Conservation (phyloP, 805 yeast genomes). For the Candida cerambycidarum region DNA sequence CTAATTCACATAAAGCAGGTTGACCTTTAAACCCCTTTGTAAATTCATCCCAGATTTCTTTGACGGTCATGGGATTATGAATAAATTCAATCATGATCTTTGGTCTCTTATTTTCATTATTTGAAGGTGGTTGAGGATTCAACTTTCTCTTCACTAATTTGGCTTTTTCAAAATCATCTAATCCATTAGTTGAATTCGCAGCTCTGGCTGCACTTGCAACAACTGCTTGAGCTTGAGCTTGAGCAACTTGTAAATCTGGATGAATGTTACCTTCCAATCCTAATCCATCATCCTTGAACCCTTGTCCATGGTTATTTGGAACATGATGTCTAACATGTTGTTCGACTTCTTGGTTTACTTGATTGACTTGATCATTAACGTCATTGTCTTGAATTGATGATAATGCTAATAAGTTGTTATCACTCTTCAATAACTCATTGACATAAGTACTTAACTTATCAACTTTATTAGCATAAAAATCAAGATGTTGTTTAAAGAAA, state of each 20-base stretch:
- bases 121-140: background rate
- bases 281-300: conserved; percentile 14
- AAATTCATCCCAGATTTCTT: conserved; percentile 46
- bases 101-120: conserved; percentile 27
- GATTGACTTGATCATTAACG: conserved; percentile 19
- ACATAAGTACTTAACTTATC: conserved; percentile 37
- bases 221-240: conserved; percentile 10
- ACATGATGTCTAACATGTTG: conserved; percentile 22
- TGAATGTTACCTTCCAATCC: conserved; percentile 38
- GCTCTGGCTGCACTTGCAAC: conserved; percentile 19
- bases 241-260: conserved; percentile 34
- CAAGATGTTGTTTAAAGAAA: conserved; percentile 36
- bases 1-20: conserved; percentile 43
- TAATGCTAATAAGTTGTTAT: conserved; percentile 25
- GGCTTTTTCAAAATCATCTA: conserved; percentile 9
- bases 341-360: conserved; percentile 22
- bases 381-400: conserved; percentile 17
- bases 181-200: conserved; percentile 10
- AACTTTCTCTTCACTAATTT: conserved; percentile 7
- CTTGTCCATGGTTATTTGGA: conserved; percentile 3
- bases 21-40: conserved; percentile 46
- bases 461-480: conserved; percentile 37
- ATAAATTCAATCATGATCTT: conserved; percentile 39
- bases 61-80: conserved; percentile 45
- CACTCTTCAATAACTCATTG: conserved; percentile 31